Conservation (phyloP, 1,284 basidiomycete species). For the Leccinum griseonigrum region DNA sequence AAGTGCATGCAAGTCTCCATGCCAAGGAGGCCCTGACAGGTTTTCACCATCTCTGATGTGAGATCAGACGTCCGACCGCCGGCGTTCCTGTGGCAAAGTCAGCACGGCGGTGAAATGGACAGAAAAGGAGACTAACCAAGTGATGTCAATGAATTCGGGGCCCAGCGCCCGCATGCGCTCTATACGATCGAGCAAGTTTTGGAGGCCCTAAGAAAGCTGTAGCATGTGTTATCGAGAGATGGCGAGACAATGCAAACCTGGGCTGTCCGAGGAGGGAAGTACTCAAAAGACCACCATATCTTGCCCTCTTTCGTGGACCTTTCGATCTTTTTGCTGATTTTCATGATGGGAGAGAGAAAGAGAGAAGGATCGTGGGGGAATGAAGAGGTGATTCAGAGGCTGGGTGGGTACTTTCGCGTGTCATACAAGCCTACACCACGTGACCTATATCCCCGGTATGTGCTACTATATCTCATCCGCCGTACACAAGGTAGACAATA, state of each 20-base stretch:
- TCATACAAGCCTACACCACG: conserved; percentile 17
- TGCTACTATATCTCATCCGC: conserved; percentile 7
- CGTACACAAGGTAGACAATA: conserved; percentile 42
- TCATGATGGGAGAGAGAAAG: conserved; percentile 51
- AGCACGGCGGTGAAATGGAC: conserved; percentile 1
- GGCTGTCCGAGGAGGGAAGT: conserved; percentile 93
- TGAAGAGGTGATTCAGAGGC: conserved; percentile 1
- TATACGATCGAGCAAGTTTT: conserved; percentile 95
- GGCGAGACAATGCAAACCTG: conserved; percentile 55
- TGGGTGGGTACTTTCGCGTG: conserved; percentile 28
- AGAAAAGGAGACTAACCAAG: conserved; percentile 60
- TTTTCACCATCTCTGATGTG: conserved; percentile 95
- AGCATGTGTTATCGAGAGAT: neutral
- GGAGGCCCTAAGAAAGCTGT: conserved; percentile 65
- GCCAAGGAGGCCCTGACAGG: conserved; percentile 88
- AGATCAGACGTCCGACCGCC: conserved; percentile 93
- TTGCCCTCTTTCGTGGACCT: conserved; percentile 80
- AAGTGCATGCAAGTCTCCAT: conserved; percentile 98
- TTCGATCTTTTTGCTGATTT: conserved; percentile 88
- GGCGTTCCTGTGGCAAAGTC: conserved; percentile 70
- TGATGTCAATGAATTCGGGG: conserved; percentile 98
- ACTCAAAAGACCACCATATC: conserved; percentile 96
- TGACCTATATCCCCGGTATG: conserved; percentile 14
- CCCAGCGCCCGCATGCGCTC: conserved; percentile 96
- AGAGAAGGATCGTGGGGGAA: conserved; percentile 19